Evolutionary conservation across 2,329 filamentous ascomycete genomes (phyloP), one percentile per base, ranked within the genome.

Genomic region (Dactylellina parvicollis): DNA sequence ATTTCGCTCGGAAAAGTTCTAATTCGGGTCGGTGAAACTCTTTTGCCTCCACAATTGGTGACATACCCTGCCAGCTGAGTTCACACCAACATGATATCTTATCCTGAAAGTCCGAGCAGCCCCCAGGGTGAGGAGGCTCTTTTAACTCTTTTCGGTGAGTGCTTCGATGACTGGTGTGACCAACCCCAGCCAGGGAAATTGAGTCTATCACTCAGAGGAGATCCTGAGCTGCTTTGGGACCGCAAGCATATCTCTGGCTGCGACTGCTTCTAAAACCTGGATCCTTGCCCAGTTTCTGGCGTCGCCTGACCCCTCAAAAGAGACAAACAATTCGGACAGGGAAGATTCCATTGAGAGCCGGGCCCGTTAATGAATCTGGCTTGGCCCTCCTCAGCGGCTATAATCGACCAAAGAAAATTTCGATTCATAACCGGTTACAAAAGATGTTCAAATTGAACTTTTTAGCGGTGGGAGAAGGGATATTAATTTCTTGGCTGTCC

Each of bases 321-420:
- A 30, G 1, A 42, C 47, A 52, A 52, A 34, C 47, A 52, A n/a
- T 49, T 52, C 47, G 26, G 47, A 52, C 47, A 52, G 18, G 47
- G 14, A 32, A 30, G 24, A n/a, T 3, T 5, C 5, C 12, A 32
- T 5, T 32, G 22, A 9, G 3, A 24, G 16, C 24, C 10, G 46
- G 46, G n/a, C 46, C 50, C 2, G 22, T 56, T 36, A 36, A 54
- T 54, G 10, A 24, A 54, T 56, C 34, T 42, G 42, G 44, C 24
- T 24, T 34, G 7, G 36, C 32, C n/a, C 9, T 34, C 14, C 42
- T 12, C 4, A 42, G 20, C 50, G 50, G 32, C 30, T 55, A 52
- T 18, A 52, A 52, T 52, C 26, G n/a, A 52, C 14, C n/a, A 9
- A 30, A 54, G 28, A 30, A 18, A 14, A 5, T 56, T 42, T 42